Base-by-base conservation (phyloP, 805 yeast species). In the Wickerhamiella slavikovae region DNA sequence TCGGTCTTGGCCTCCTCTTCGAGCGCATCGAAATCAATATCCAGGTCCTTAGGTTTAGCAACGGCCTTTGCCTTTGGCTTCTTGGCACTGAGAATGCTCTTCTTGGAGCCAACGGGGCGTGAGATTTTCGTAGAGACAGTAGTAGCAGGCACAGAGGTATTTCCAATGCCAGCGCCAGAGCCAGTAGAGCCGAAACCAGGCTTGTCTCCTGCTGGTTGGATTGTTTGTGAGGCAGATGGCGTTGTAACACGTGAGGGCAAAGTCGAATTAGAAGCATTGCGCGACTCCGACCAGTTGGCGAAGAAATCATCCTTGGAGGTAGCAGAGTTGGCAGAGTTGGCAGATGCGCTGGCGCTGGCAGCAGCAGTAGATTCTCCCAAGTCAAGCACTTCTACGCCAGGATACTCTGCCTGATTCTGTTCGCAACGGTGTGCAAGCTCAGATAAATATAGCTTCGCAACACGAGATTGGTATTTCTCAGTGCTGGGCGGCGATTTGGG, bases 251-350 rank as follows among this genome's bases (percentile, higher is more conserved):
- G 27, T 5, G 32, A 15, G 16, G 36, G 25, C 6, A 41, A 53
- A 12, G 64, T 52, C n/a, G n/a, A n/a, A n/a, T n/a, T n/a, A 16
- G 62, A 39, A 10, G 54, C 42, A 30, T 43, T 42, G 29, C 44
- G 43, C 25, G 93, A 80, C 45, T 79, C 79, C 34, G 78, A 79
- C 89, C 93, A 83, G 47, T 70, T 73, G 31, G 89, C 66, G 55
- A 89, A 89, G 51, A 89, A 89, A 52, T 80, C 94, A 51, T 82
- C 93, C 16, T 56, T 46, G n/a, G 48, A 32, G 16, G 38, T 28
- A 15, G 40, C 17, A 7, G 43, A 47, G 14, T 41, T 34, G 19
- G 41, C 27, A 28, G 32, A 37, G 21, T 35, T 25, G 14, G 37
- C 35, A 12, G 38, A n/a, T 16, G 40, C 38, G 21, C 30, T 32